A percentile compares a stretch with the other conserved stretches of the same genome.
phyloP scores from a whole-genome alignment of 169 alveolate species.

The Plasmodium coatneyi region DNA sequence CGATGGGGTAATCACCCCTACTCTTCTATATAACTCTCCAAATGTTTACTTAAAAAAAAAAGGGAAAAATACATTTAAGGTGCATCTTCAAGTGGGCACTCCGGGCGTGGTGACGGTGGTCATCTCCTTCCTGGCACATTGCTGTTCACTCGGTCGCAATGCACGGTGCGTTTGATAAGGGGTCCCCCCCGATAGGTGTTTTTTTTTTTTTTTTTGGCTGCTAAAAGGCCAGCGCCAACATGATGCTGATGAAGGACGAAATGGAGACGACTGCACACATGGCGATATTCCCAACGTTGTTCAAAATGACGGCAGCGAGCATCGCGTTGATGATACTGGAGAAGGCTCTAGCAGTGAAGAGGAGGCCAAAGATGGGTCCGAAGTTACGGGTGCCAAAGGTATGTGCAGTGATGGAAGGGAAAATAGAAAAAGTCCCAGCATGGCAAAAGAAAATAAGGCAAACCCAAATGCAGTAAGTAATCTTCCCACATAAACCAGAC shows the following conservation, averaged over 20 bases:
- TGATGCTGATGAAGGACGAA: constrained; percentile 60
- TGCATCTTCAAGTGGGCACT: constrained; percentile 3
- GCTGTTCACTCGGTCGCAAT: neutral
- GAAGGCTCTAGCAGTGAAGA: constrained; percentile 77
- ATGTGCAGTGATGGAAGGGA: constrained; percentile 80
- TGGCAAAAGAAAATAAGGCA: constrained; percentile 69
- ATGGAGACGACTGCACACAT: constrained; percentile 69
- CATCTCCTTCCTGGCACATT: neutral
- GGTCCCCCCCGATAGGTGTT: too few species aligned
- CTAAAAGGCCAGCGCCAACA: constrained; percentile 45
- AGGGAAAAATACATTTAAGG: constrained; percentile 15
- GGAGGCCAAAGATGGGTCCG: constrained; percentile 82
- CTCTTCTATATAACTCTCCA: neutral
- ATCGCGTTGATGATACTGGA: constrained; percentile 61
- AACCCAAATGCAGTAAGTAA: constrained; percentile 55
- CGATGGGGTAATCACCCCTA: neutral
- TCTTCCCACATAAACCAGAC: constrained; percentile 49
- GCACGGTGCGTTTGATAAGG: too few species aligned
- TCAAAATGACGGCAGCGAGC: constrained; percentile 41
- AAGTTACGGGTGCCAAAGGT: constrained; percentile 79
- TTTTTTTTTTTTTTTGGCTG: neutral
- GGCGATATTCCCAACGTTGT: constrained; percentile 46
- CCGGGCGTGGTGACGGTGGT: neutral
- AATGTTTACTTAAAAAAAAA: constrained; percentile 36
- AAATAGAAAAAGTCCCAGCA: constrained; percentile 78